These are phyloP conservation scores for Raffaelea ambrosiae DNA, from an alignment of 2,329 filamentous ascomycete species.

Conservation along the genomic window DNA sequence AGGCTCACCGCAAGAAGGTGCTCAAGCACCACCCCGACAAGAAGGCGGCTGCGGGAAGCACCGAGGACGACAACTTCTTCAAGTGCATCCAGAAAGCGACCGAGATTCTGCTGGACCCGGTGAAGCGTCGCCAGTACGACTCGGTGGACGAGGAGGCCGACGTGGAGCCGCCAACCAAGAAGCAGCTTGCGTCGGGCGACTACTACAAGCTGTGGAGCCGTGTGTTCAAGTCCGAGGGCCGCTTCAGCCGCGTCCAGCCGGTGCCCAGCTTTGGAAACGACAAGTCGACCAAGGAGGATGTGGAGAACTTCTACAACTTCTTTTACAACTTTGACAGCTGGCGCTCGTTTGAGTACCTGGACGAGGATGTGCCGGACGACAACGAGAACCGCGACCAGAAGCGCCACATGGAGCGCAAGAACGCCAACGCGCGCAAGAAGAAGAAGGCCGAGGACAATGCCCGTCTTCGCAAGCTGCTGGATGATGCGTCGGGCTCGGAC, in stretches of 20 bases:
- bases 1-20: slow-evolving; percentile 98
- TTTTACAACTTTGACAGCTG: slow-evolving; percentile 99
- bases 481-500: slow-evolving; percentile 75
- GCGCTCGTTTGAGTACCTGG: slow-evolving; percentile 95
- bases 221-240: slow-evolving; percentile 84
- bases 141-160: slow-evolving; percentile 93
- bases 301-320: slow-evolving; percentile 98
- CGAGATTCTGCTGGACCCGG: slow-evolving; percentile 85
- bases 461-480: slow-evolving; percentile 81
- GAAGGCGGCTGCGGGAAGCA: slow-evolving; percentile 81
- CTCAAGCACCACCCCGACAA: slow-evolving; percentile 98
- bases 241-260: slow-evolving; percentile 86
- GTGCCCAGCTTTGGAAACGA: slow-evolving; percentile 81
- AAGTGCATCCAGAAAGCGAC: slow-evolving; percentile 99
- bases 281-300: slow-evolving; percentile 77
- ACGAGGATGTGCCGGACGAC: slow-evolving; percentile 97
- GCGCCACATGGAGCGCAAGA: slow-evolving; percentile 96
- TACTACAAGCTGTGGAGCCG: slow-evolving; percentile 92
- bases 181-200: slow-evolving; percentile 75
- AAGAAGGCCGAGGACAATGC: slow-evolving; percentile 97
- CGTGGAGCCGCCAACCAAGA: slow-evolving; percentile 86
- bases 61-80: slow-evolving; percentile 97
- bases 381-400: slow-evolving; percentile 99
- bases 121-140: slow-evolving; percentile 90
- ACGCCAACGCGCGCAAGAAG: slow-evolving; percentile 95